Evolutionary conservation across 352 stramenopile genomes (phyloP).

Genomic region (Pythium volutum): DNA sequence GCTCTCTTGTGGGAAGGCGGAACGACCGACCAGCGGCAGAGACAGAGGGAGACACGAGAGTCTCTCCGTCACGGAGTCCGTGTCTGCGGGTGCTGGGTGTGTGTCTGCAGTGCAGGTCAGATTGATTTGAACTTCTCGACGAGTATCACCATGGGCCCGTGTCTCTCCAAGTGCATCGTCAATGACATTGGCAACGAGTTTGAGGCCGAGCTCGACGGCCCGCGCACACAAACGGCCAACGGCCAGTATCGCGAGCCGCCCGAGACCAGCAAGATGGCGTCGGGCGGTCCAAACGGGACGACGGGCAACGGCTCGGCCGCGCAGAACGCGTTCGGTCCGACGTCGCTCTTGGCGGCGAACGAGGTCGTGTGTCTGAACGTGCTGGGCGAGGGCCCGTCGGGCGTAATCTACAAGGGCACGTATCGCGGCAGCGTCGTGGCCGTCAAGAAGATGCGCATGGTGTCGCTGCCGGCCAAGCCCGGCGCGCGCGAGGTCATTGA

Average conservation of each 20-base stretch:
- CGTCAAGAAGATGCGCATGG: slow-evolving; percentile 88
- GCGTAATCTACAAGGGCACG: slow-evolving; percentile 83
- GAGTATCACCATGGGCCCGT: slow-evolving; percentile 79
- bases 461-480: slow-evolving; percentile 49
- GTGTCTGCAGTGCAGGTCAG: no score
- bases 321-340: slow-evolving; percentile 55
- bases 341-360: slow-evolving; percentile 72
- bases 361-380: slow-evolving; percentile 79
- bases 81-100: no score
- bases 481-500: slow-evolving; percentile 70
- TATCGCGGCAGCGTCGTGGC: slow-evolving; percentile 83
- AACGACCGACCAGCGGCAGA: background rate
- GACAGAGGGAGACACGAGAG: background rate
- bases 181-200: slow-evolving; percentile 84
- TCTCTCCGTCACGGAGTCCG: no score
- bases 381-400: slow-evolving; percentile 76
- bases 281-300: background rate
- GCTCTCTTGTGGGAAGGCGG: background rate
- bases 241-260: slow-evolving; percentile 37
- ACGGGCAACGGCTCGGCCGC: background rate
- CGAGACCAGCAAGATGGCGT: slow-evolving; percentile 29
- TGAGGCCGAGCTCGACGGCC: slow-evolving; percentile 79
- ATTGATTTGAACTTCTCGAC: no score
- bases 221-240: slow-evolving; percentile 16
- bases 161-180: slow-evolving; percentile 83